Evolutionary conservation across 2,329 filamentous ascomycete genomes (phyloP), one percentile per base, ranked within the genome.

Genomic region (Scleromitrula shiraiana): DNA sequence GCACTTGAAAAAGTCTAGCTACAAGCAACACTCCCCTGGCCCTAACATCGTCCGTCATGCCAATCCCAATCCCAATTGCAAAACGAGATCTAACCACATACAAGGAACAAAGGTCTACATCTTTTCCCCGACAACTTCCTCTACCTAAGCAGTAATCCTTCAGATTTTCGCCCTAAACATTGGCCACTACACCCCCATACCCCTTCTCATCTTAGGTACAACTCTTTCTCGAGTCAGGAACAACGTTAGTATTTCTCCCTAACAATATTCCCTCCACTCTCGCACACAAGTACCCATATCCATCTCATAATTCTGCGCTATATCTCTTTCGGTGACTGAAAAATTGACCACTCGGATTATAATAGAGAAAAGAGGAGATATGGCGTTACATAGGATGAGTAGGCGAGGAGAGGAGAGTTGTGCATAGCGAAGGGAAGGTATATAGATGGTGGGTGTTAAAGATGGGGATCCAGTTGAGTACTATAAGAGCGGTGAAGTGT

Each of bases 401-500:
- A 26, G 2, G 39, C 41, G 12, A 41, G 39, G 7, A 36, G 10
- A 1, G 45, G 46, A 7, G 33, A n/a, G 24, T 2, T 56, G 52
- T 27, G 40, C n/a, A n/a, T n/a, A n/a, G n/a, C n/a, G n/a, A n/a
- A n/a, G n/a, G n/a, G n/a, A n/a, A n/a, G n/a, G n/a, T n/a, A n/a
- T n/a, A n/a, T n/a, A n/a, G n/a, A n/a, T 46, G 1, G 44, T 35
- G 10, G 46, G 42, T 12, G 27, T 50, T 14, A 42, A 19, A 19
- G 36, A 50, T 41, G 39, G 50, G 70, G 72, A 7, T 22, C 10
- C 14, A 3, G 24, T 41, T 15, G 19, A n/a, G 4, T 72, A 72
- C 6, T 75, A 71, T 49, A 70, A 76, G 20, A 57, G 77, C 26
- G 74, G 75, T 0, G 68, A 71, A 27, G 67, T 68, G 6, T 78